Percentiles rank a stretch among this genome's conserved stretches.
phyloP scores from a whole-genome alignment of 495 filamentous ascomycete genomes.

The Neurospora tetraspora region DNA sequence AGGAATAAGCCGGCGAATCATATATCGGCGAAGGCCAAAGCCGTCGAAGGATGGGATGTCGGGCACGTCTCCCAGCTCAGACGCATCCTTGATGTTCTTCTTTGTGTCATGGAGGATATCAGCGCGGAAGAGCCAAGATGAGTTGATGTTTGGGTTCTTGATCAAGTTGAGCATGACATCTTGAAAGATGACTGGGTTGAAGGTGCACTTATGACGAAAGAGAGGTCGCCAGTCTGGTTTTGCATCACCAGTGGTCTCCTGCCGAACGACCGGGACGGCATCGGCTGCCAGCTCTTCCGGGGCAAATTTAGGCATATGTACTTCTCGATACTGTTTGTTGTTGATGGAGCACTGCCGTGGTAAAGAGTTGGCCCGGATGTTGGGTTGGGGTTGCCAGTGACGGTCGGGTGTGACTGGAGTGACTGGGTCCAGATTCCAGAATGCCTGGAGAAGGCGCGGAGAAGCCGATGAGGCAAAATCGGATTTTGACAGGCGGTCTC shows the following conservation, averaged over 20 bases:
- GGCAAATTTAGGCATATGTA: conserved; percentile 4
- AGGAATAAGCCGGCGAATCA: conserved; percentile 69
- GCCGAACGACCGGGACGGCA: conserved; percentile 15
- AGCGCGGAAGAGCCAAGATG: conserved; percentile 72
- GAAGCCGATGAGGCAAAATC: not conserved
- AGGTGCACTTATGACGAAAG: conserved; percentile 43
- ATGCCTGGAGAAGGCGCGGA: not conserved
- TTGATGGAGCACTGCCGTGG: not conserved
- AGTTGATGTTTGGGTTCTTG: conserved; percentile 78
- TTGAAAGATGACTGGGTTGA: conserved; percentile 48
- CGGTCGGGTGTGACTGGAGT: not conserved
- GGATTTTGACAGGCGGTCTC: not conserved
- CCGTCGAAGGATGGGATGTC: conserved; percentile 15
- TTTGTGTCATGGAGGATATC: conserved; percentile 57
- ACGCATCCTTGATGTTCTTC: conserved; percentile 3
- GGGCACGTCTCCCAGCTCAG: not conserved
- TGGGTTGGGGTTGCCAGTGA: not conserved
- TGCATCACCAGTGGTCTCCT: conserved; percentile 11
- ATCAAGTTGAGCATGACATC: conserved; percentile 63
- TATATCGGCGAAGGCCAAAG: conserved; percentile 26
- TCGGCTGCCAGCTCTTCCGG: conserved; percentile 26
- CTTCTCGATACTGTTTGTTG: not conserved
- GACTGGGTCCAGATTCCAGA: not conserved
- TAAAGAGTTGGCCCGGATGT: not conserved
- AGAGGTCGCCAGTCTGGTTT: conserved; percentile 37